Evolutionary conservation across 2,329 filamentous ascomycete genomes (phyloP).

Genomic region (Arthrobotrys iridis): DNA sequence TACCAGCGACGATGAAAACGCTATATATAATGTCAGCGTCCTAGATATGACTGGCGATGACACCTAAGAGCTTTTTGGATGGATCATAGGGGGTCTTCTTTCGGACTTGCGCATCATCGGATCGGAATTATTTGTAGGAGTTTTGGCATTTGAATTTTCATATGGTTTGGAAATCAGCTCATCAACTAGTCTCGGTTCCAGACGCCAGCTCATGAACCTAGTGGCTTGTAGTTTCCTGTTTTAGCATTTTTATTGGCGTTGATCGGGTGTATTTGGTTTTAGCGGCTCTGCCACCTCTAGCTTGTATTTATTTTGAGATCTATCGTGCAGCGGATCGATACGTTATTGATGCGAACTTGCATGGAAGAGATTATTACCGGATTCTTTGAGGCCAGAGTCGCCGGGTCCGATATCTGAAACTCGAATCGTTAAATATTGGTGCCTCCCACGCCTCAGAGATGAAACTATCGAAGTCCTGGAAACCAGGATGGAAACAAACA

Average conservation of each 20-base stretch:
- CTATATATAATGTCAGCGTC: conserved; percentile 27
- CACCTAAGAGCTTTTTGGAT: no score
- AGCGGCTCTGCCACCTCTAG: neutral
- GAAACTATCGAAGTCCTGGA: neutral
- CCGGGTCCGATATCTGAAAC: neutral
- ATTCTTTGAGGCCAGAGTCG: conserved; percentile 1
- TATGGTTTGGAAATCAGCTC: neutral
- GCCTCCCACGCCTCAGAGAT: conserved; percentile 1
- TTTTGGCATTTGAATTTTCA: neutral
- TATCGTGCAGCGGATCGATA: neutral
- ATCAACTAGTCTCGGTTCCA: no score
- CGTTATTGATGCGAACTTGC: neutral
- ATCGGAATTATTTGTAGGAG: neutral
- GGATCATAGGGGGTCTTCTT: no score
- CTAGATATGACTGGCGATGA: conserved; percentile 31
- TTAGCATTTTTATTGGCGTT: neutral
- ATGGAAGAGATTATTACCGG: neutral
- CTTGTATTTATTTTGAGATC: neutral
- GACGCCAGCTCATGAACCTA: no score
- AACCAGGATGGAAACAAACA: neutral
- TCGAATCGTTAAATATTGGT: neutral
- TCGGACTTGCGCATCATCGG: no score
- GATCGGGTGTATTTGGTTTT: neutral
- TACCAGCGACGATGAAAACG: conserved; percentile 9
- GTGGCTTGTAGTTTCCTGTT: neutral